Evolutionary conservation across 2,329 filamentous ascomycete genomes (phyloP).

Genomic region (Venturia oleaginea): DNA sequence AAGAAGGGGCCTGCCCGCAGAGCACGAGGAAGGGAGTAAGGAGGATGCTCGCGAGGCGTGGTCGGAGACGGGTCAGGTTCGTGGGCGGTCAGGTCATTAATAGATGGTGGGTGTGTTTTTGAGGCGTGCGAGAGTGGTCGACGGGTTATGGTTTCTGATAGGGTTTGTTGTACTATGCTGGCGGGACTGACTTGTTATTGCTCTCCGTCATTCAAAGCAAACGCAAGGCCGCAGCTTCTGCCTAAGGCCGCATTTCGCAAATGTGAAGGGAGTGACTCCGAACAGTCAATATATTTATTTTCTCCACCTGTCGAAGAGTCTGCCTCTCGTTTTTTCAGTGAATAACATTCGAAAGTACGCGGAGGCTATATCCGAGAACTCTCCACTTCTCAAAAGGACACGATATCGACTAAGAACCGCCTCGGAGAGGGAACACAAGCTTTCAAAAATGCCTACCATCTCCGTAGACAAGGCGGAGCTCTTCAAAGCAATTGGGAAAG

Average conservation of each 20-base stretch:
- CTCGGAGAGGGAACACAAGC: background rate
- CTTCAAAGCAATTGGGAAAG: constrained; percentile 81
- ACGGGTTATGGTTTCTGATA: background rate
- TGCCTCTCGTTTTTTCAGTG: background rate
- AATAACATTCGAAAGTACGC: background rate
- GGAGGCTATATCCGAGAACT: background rate
- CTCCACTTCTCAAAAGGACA: background rate
- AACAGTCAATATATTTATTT: background rate
- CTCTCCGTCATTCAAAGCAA: no score
- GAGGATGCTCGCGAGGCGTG: constrained; percentile 3
- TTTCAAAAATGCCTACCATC: constrained; percentile 78
- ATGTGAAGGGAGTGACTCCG: background rate
- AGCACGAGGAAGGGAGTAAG: constrained; percentile 5
- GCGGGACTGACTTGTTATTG: background rate
- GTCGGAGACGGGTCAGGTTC: background rate
- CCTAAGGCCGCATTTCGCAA: background rate
- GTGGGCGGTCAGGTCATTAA: constrained; percentile 2
- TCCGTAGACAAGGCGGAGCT: constrained; percentile 92
- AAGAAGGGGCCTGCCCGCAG: background rate
- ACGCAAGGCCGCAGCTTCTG: no score
- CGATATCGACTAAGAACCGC: background rate
- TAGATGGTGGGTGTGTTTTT: background rate
- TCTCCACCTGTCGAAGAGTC: background rate
- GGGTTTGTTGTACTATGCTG: background rate
- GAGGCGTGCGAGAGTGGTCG: background rate